Base-by-base conservation (phyloP, 2,329 filamentous ascomycete species). In the Fusarium zealandicum region DNA sequence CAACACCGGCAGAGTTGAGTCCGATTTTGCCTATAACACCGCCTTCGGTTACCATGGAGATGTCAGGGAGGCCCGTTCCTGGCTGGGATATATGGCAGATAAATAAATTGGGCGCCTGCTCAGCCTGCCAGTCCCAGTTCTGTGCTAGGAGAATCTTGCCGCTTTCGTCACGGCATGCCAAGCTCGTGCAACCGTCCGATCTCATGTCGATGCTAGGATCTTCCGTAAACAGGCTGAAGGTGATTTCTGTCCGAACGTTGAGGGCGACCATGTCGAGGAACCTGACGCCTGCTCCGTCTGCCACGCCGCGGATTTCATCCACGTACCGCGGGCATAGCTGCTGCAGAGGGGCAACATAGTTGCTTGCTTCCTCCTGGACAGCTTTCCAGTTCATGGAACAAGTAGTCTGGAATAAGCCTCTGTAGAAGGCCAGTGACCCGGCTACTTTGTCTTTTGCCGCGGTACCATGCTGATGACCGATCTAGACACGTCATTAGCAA, bases 11-110 rank as follows among this genome's bases (percentile, higher is more conserved):
- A 13, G 72, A 74, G 64, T 89, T 89, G 60, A 88, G 75, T 0
- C 86, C 86, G 17, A 89, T 87, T 69, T 89, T 89, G 12, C 84
- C 85, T 28, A 89, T 79, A 17, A 87, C 78, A 12, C 84, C 84
- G 0, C 79, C 77, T 43, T 87, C 84, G 0, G 83, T 86, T 17
- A 86, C 74, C 73, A 83, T 84, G 13, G 78, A 69, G 51, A 86
- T 78, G 2, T 72, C 72, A 0, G 82, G 82, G 22, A 78, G 13
- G 4, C 45, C 51, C 2, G 38, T 78, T 6, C 57, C 64, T 1
- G 66, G 57, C 40, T 79, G 77, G 1, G 69, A 65, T 41, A 84
- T 79, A 31, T 76, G 76, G 14, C 78, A 75, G 27, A 79, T 62
- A 39, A 84, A 68, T 0, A 85, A 71, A 57, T 84, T 83, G 10